Percentiles rank a stretch among this genome's conserved stretches.
These are phyloP conservation scores for Chaetomiaceae sp. DNA, from an alignment of 2,329 filamentous ascomycete species.

Conservation along the genomic window DNA sequence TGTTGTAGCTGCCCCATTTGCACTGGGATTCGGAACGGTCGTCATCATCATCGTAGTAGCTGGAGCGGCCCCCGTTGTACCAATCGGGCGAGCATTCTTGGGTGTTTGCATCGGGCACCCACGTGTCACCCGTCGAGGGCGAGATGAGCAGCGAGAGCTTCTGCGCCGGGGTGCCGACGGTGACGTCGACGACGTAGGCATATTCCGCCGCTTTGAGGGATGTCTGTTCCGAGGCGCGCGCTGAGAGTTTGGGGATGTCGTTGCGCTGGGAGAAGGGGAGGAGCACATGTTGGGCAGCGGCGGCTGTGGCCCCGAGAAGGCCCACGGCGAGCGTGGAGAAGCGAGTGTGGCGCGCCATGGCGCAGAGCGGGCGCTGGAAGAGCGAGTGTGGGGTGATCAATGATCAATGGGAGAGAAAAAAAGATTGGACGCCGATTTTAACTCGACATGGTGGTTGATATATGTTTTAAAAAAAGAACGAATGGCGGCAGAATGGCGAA, in stretches of 20 bases:
- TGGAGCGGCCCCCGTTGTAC: conserved; percentile 1
- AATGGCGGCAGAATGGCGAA: too few relatives aligned
- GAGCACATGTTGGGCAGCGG: conserved; percentile 20
- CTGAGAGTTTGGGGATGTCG: conserved; percentile 3
- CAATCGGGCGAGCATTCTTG: conserved; percentile 7
- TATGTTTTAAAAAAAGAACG: background rate
- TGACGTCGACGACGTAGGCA: conserved; percentile 27
- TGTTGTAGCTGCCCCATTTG: conserved; percentile 28
- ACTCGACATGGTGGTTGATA: conserved; percentile 6
- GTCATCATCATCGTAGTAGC: conserved; percentile 1
- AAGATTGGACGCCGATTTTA: conserved; percentile 16
- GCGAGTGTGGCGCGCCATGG: conserved; percentile 16
- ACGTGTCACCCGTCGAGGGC: conserved; percentile 27
- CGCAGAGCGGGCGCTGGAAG: background rate
- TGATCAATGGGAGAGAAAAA: background rate
- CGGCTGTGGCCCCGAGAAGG: conserved; percentile 3
- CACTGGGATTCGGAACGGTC: conserved; percentile 14
- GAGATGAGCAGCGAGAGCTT: conserved; percentile 28
- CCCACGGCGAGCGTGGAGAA: conserved; percentile 13
- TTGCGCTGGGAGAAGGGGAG: conserved; percentile 21
- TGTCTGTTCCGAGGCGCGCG: conserved; percentile 13
- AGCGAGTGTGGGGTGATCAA: background rate
- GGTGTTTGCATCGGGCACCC: conserved; percentile 28
- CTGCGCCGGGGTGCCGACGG: conserved; percentile 31
- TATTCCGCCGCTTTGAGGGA: conserved; percentile 19